phyloP scores from a whole-genome alignment of 441 rosid genomes.

The Bocquillonia castaneifolia region DNA sequence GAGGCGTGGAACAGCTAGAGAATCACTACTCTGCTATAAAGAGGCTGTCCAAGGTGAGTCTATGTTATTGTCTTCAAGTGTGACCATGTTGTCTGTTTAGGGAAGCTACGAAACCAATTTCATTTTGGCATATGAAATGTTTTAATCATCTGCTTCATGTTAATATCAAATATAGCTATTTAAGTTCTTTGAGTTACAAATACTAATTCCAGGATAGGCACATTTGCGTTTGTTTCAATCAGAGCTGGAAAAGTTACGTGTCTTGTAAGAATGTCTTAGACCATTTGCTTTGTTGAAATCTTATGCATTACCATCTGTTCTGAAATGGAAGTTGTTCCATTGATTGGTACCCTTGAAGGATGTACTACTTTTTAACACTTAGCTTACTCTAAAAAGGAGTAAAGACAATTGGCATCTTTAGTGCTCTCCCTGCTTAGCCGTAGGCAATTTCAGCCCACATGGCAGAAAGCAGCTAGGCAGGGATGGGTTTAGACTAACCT shows the following conservation, averaged over 20 bases:
- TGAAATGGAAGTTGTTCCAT: neutral
- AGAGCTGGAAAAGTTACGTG: too few relatives aligned
- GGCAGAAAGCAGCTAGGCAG: too few relatives aligned
- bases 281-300: neutral
- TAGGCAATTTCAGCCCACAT: too few relatives aligned
- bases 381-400: neutral
- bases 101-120: too few relatives aligned
- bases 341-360: neutral
- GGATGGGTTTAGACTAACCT: too few relatives aligned
- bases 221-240: too few relatives aligned
- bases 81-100: too few relatives aligned
- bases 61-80: neutral
- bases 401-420: neutral
- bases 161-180: too few relatives aligned
- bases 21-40: conserved; percentile 66
- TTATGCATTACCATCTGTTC: neutral
- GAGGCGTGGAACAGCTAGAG: conserved; percentile 94
- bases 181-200: too few relatives aligned
- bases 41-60: conserved; percentile 74
- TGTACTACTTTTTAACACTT: neutral
- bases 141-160: neutral
- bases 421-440: too few relatives aligned
- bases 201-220: too few relatives aligned
- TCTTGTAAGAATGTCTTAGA: neutral
- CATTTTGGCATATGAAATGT: too few relatives aligned